Base-by-base conservation (phyloP, 768 basidiomycete species). In the Suillus spraguei region DNA sequence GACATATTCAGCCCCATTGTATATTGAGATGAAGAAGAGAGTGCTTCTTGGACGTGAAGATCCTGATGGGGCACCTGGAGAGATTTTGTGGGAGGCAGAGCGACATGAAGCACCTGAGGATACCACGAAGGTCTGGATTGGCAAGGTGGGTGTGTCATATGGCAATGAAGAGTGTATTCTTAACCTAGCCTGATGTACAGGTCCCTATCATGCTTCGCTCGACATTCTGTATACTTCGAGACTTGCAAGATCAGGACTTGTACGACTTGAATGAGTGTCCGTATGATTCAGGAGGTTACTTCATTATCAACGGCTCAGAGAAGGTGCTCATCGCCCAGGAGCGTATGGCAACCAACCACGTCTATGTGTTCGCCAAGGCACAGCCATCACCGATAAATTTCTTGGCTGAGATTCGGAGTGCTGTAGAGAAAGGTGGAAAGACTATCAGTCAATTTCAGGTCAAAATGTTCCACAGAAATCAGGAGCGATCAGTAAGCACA, bases 241-340 rank as follows among this genome's bases (percentile, higher is more conserved):
- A 81, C 22, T 78, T 98, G 39, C 83, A 84, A 67, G 93, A 96
- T 56, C 84, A 86, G 66, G 91, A 94, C 66, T 80, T 96, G 55
- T 94, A 89, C 74, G 92, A 95, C 70, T 79, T 99, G 68, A 98
- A 97, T 72, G 97, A 99, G 79, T 99, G 97, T 74, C 97, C 97
- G 6, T 97, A 96, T 72, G 97, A 99, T 77, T 95, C 95, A 44
- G 97, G 97, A 76, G 97, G 97, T 56, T 99, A 99, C 76, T 99
- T 99, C 76, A 94, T 99, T 73, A 98, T 99, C 80, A 99, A 98
- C 69, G 97, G 97, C 14, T 99, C 97, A 3, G 97, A 99, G 76
- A 99, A 99, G 77, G 97, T 99, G n/a, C 83, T 99, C 65, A 99
- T 99, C 76, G 97, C 97, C 2, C 97, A 99, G 76, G 97, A 99